phyloP scores from a whole-genome alignment of 2,329 filamentous ascomycete genomes.

The Endothia cerciana region DNA sequence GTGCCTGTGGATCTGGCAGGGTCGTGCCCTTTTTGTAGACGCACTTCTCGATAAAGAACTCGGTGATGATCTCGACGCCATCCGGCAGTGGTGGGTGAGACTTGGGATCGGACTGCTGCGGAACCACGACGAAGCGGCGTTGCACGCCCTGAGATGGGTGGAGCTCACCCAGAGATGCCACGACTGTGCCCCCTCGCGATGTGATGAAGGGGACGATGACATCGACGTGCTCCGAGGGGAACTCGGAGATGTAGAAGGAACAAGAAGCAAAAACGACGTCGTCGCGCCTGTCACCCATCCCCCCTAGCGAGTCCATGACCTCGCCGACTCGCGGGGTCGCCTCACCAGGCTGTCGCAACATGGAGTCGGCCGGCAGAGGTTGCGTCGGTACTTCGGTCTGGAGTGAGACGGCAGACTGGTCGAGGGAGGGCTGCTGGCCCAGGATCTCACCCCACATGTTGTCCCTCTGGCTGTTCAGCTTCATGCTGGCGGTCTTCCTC shows the following conservation, averaged over 20 bases:
- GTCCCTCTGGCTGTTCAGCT: constrained; percentile 77
- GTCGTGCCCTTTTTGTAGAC: constrained; percentile 75
- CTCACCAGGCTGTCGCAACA: constrained; percentile 12
- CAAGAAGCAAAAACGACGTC: constrained; percentile 60
- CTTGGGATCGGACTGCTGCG: constrained; percentile 53
- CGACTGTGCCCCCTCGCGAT: constrained; percentile 52
- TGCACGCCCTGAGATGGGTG: constrained; percentile 36
- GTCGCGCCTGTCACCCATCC: constrained; percentile 35
- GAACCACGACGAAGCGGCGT: constrained; percentile 57
- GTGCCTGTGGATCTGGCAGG: constrained; percentile 60
- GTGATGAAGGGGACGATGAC: constrained; percentile 52
- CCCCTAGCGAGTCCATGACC: constrained; percentile 31
- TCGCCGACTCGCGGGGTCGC: constrained; percentile 11
- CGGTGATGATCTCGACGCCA: constrained; percentile 67
- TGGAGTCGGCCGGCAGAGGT: constrained; percentile 19
- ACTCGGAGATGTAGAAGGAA: constrained; percentile 64
- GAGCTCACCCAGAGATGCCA: constrained; percentile 47
- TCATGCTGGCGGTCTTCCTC: constrained; percentile 83
- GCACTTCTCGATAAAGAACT: constrained; percentile 93
- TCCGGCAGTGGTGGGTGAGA: constrained; percentile 47
- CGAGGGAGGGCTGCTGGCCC: constrained; percentile 46
- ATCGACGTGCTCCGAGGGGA: constrained; percentile 55
- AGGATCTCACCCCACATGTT: constrained; percentile 92
- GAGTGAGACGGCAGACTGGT: constrained; percentile 34
- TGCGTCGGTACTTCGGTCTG: constrained; percentile 25